A percentile compares a stretch with the other conserved stretches of the same genome.
phyloP scores from a whole-genome alignment of 129 eudicot genomes.

The Cynara cardunculus region DNA sequence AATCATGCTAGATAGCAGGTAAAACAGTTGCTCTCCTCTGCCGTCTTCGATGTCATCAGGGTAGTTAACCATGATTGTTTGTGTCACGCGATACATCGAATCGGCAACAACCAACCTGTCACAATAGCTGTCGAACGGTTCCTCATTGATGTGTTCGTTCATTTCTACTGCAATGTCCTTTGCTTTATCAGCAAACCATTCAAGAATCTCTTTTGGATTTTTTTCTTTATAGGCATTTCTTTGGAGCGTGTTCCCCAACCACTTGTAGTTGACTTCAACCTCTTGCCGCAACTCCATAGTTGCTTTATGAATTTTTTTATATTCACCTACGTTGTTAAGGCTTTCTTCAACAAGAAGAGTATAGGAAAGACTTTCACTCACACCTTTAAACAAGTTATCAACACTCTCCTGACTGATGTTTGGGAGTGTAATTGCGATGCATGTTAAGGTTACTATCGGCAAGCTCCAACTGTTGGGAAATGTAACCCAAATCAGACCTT shows the following conservation, averaged over 20 bases:
- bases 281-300: conserved; percentile 24
- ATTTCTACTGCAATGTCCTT: background rate
- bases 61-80: conserved; percentile 8
- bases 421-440: conserved; percentile 18
- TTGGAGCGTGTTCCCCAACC: conserved; percentile 29
- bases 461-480: conserved; percentile 26
- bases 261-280: conserved; percentile 22
- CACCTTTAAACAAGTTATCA: conserved; percentile 1
- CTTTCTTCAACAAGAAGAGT: conserved; percentile 21
- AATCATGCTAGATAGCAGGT: conserved; percentile 11
- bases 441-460: conserved; percentile 17
- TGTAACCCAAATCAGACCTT: background rate
- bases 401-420: background rate
- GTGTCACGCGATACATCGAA: conserved; percentile 30
- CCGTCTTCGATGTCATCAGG: background rate
- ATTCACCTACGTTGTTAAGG: background rate
- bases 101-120: conserved; percentile 14
- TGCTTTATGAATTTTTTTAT: conserved; percentile 9
- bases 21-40: background rate
- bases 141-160: background rate
- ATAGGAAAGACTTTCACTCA: conserved; percentile 17
- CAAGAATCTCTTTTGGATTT: conserved; percentile 13
- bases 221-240: conserved; percentile 7
- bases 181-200: conserved; percentile 23
- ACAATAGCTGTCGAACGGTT: background rate